phyloP scores from a whole-genome alignment of 2,329 filamentous ascomycete genomes.

The Plectosphaerella cucumerina region DNA sequence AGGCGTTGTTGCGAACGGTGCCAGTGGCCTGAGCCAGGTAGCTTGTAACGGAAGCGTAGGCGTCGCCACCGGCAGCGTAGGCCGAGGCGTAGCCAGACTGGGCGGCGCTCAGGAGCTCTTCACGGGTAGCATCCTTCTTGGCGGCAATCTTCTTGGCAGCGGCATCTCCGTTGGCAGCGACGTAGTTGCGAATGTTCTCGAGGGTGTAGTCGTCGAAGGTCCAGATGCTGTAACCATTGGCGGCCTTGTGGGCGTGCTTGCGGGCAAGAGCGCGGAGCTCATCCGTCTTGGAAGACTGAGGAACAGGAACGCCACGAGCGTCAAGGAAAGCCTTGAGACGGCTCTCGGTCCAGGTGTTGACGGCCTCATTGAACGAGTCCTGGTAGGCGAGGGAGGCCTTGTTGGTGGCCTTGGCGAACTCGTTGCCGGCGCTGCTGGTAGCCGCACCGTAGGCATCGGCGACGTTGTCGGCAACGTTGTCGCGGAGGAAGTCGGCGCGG shows the following conservation, averaged over 20 bases:
- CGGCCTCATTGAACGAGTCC: slow-evolving; percentile 61
- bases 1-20: slow-evolving; percentile 59
- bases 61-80: slow-evolving; percentile 51
- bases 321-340: slow-evolving; percentile 76
- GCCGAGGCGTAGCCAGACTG: slow-evolving; percentile 57
- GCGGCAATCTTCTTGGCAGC: slow-evolving; percentile 56
- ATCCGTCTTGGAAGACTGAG: slow-evolving; percentile 66
- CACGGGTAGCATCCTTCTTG: slow-evolving; percentile 62
- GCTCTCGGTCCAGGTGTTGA: slow-evolving; percentile 67
- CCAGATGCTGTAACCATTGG: slow-evolving; percentile 66
- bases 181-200: slow-evolving; percentile 62
- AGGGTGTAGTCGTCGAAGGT: slow-evolving; percentile 74
- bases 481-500: slow-evolving; percentile 66
- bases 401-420: slow-evolving; percentile 73
- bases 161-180: slow-evolving; percentile 46
- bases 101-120: slow-evolving; percentile 67
- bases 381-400: slow-evolving; percentile 57
- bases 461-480: slow-evolving; percentile 55
- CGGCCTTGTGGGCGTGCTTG: slow-evolving; percentile 66
- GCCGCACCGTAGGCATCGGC: slow-evolving; percentile 65
- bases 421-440: slow-evolving; percentile 70
- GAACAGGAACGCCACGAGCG: slow-evolving; percentile 70
- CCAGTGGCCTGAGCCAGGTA: slow-evolving; percentile 65
- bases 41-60: slow-evolving; percentile 65
- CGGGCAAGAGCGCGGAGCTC: slow-evolving; percentile 73